phyloP scores from a whole-genome alignment of 306 rosid genomes.

The Castanopsis chinensis region DNA sequence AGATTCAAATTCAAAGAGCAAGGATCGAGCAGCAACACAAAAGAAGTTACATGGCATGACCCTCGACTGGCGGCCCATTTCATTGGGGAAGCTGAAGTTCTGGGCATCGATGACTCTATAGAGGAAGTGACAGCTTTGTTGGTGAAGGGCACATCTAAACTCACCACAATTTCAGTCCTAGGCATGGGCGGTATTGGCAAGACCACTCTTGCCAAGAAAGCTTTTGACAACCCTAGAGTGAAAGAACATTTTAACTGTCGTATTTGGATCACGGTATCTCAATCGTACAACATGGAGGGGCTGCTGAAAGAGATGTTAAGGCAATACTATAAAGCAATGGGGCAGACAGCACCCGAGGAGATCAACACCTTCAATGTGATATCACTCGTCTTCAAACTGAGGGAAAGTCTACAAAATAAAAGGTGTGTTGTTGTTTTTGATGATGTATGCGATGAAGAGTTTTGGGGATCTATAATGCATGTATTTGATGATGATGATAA shows the following conservation, averaged over 20 bases:
- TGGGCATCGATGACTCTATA: neutral
- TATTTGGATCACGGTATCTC: neutral
- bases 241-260: neutral
- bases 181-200: neutral
- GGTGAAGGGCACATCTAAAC: neutral
- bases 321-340: too few relatives aligned
- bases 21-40: neutral
- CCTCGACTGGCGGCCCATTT: neutral
- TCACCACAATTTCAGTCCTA: neutral
- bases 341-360: too few relatives aligned
- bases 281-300: too few relatives aligned
- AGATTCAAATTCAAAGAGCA: neutral
- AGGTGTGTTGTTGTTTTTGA: too few relatives aligned
- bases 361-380: too few relatives aligned
- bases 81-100: neutral
- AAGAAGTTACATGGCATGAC: neutral
- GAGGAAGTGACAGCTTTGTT: neutral
- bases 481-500: too few relatives aligned
- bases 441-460: too few relatives aligned
- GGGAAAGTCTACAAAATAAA: too few relatives aligned
- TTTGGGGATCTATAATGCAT: too few relatives aligned
- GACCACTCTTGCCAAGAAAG: neutral
- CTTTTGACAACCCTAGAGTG: neutral
- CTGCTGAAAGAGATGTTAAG: too few relatives aligned
- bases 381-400: too few relatives aligned